Percentiles rank a stretch among this genome's conserved stretches.
Evolutionary conservation across 257 asterid genomes (phyloP).

Genomic region (Solanum pennellii): DNA sequence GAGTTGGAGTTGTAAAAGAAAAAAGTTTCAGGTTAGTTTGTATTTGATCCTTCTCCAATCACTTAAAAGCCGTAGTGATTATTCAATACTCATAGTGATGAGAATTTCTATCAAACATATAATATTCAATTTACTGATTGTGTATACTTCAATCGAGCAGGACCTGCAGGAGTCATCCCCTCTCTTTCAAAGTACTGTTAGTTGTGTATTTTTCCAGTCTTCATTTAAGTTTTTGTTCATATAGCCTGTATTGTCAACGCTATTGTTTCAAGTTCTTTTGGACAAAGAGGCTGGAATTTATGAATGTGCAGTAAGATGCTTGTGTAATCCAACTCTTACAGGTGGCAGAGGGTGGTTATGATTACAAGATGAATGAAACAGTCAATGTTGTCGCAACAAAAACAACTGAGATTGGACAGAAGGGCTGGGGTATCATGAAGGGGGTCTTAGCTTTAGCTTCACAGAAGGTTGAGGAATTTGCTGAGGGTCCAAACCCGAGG

Average conservation of each 20-base stretch:
- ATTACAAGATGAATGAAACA: slow-evolving; percentile 71
- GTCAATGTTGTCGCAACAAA: slow-evolving; percentile 68
- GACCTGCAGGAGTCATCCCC: not conserved
- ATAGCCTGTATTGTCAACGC: not conserved
- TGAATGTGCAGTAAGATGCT: not conserved
- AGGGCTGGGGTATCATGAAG: slow-evolving; percentile 84
- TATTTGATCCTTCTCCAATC: not conserved
- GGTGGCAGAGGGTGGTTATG: slow-evolving; percentile 89
- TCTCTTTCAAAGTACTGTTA: not conserved
- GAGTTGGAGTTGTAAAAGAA: not conserved
- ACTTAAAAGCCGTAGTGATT: not conserved
- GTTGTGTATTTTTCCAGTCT: not conserved
- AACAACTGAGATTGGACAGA: slow-evolving; percentile 83
- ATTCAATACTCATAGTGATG: not conserved
- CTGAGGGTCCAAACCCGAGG: slow-evolving; percentile 37
- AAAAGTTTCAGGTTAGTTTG: not conserved
- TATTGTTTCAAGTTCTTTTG: not conserved
- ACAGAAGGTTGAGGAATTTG: slow-evolving; percentile 83
- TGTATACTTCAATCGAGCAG: not conserved
- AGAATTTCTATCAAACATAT: not conserved
- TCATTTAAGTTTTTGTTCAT: not conserved
- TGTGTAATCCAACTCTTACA: slow-evolving; percentile 11
- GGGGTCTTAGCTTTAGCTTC: slow-evolving; percentile 90
- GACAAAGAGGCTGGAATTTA: not conserved
- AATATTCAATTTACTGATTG: not conserved